Conservation (phyloP, 2,329 filamentous ascomycete genomes). For the Xylaria sp. region DNA sequence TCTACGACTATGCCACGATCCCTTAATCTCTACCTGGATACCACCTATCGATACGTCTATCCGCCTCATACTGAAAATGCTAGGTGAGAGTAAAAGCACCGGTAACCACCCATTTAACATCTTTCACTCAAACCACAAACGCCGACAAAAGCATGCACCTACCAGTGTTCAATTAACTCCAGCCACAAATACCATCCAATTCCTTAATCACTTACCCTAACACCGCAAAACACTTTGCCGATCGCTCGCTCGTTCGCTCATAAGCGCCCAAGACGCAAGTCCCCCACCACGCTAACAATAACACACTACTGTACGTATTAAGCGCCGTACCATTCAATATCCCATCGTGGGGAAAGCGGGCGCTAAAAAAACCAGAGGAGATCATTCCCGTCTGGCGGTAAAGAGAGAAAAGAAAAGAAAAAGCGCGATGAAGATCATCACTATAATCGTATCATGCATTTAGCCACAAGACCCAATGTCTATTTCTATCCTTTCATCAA, state of each 20-base stretch:
- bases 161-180: neutral
- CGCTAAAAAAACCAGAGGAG: constrained; percentile 18
- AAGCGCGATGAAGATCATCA: constrained; percentile 24
- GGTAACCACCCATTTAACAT: neutral
- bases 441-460: constrained; percentile 32
- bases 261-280: constrained; percentile 11
- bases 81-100: neutral
- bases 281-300: neutral
- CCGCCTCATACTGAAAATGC: neutral
- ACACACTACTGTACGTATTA: constrained; percentile 7
- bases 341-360: constrained; percentile 6
- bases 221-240: neutral
- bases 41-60: neutral
- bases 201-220: neutral
- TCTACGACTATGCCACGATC: neutral
- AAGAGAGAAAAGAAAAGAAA: neutral
- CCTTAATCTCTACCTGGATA: neutral
- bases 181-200: neutral
- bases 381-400: constrained; percentile 11
- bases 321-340: constrained; percentile 20
- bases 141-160: neutral
- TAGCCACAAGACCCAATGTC: neutral
- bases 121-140: neutral
- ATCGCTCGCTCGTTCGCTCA: constrained; percentile 2
- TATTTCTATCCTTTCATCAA: constrained; percentile 13